Conservation (phyloP, 2,329 filamentous ascomycete genomes). For the Calycina herbarum region DNA sequence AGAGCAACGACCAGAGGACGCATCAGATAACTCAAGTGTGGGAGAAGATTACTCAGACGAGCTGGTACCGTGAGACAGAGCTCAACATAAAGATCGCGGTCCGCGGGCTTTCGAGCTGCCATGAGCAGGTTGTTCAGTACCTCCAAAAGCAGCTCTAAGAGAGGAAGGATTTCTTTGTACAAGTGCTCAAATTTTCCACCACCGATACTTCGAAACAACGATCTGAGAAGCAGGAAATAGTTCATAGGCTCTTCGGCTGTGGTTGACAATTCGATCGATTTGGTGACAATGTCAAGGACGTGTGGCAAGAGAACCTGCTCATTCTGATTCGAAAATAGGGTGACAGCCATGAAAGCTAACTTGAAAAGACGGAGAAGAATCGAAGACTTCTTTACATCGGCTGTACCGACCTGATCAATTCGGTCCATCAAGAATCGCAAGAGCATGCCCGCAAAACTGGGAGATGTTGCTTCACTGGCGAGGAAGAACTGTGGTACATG, state of each 20-base stretch:
- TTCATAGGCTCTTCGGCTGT: slow-evolving; percentile 98
- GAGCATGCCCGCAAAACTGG: slow-evolving; percentile 97
- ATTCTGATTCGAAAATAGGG: slow-evolving; percentile 90
- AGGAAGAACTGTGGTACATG: slow-evolving; percentile 98
- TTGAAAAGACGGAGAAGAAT: slow-evolving; percentile 95
- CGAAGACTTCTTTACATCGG: slow-evolving; percentile 87
- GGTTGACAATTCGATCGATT: slow-evolving; percentile 93
- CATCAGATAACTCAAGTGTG: slow-evolving; percentile 96
- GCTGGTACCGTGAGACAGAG: slow-evolving; percentile 95
- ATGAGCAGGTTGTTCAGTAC: slow-evolving; percentile 93
- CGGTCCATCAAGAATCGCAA: slow-evolving; percentile 96
- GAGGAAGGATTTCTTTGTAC: slow-evolving; percentile 95
- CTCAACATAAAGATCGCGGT: slow-evolving; percentile 95
- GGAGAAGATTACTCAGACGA: slow-evolving; percentile 87
- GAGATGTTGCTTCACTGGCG: slow-evolving; percentile 96
- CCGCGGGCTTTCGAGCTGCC: slow-evolving; percentile 84
- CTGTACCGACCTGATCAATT: slow-evolving; percentile 90
- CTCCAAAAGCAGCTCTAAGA: slow-evolving; percentile 96
- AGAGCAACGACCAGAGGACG: slow-evolving; percentile 93
- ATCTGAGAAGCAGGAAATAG: slow-evolving; percentile 91
- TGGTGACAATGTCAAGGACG: slow-evolving; percentile 94
- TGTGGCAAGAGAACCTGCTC: slow-evolving; percentile 94
- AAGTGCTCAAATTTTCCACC: slow-evolving; percentile 96
- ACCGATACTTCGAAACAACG: slow-evolving; percentile 92
- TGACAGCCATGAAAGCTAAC: slow-evolving; percentile 98